Base-by-base conservation (phyloP, 1,139 yeast species). In the Lodderomyces jiufengensis region DNA sequence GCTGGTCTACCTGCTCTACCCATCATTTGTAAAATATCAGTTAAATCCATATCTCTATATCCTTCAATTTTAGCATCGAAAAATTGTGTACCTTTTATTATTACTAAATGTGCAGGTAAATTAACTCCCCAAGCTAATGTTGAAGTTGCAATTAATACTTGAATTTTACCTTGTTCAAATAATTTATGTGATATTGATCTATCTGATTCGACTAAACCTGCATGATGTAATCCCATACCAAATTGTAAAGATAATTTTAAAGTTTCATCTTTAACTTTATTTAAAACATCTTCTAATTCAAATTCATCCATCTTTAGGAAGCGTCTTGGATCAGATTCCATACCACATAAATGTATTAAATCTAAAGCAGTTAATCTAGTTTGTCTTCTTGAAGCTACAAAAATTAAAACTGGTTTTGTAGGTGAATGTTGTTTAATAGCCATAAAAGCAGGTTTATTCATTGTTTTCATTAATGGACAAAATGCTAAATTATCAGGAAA, bases 111-210 rank as follows among this genome's bases (percentile, higher is more conserved):
- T 0, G 97, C 97, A 1, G 97, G 97, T 44, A 92, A 70, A 53
- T 92, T 92, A 28, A 92, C 97, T 51, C 97, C 97, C 94, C 97
- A 88, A 0, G 97, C 98, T 48, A 94, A 72, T 1, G 98, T 92
- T 14, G 96, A 84, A 0, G 99, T 92, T 0, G 98, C 97, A 38
- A 94, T 76, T 41, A 92, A 70, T 39, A 92, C 82, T 62, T 92
- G 98, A 33, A 92, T 80, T 55, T 87, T 88, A 41, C 86, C 87
- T 23, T 73, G 66, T 48, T 88, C 95, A 60, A 92, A 92, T 25
- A 92, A 63, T 47, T 79, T 80, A 56, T 94, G 98, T 3, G 95
- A 81, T 29, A 90, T 78, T 48, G 80, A 79, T 49, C 99, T 78
- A 56, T 92, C 99, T 29, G 83, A 74, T 47, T 88, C 95, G 13